These are phyloP conservation scores for Phyllosticta ampelicida DNA, from an alignment of 2,329 filamentous ascomycete species.

Conservation along the genomic window DNA sequence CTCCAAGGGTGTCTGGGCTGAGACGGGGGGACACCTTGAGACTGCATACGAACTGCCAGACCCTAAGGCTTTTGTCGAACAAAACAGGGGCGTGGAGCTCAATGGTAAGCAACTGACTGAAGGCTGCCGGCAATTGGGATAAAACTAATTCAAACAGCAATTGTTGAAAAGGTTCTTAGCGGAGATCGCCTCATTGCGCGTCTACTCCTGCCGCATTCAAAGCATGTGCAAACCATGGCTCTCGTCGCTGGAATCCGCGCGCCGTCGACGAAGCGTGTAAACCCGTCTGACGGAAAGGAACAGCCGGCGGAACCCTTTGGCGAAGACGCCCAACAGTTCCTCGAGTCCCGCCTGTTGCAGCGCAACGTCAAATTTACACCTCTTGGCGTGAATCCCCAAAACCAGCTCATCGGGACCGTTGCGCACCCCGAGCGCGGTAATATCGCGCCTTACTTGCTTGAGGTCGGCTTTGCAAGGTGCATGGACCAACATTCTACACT, in stretches of 20 bases:
- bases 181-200: constrained; percentile 84
- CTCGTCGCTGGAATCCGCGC: constrained; percentile 79
- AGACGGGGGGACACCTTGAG: constrained; percentile 55
- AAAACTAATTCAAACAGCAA: constrained; percentile 26
- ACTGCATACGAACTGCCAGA: constrained; percentile 73
- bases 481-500: constrained; percentile 93
- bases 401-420: constrained; percentile 78
- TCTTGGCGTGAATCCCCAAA: constrained; percentile 79
- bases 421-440: constrained; percentile 76
- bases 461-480: constrained; percentile 82
- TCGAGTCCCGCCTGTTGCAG: constrained; percentile 77
- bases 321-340: constrained; percentile 78
- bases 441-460: constrained; percentile 82
- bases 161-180: constrained; percentile 83
- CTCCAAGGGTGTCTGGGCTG: constrained; percentile 70
- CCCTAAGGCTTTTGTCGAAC: constrained; percentile 61
- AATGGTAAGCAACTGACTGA: constrained; percentile 42
- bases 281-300: constrained; percentile 65
- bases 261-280: constrained; percentile 77
- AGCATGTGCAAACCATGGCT: constrained; percentile 82
- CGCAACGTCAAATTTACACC: constrained; percentile 73
- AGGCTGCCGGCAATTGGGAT: neutral
- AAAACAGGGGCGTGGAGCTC: constrained; percentile 76
- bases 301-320: constrained; percentile 83
- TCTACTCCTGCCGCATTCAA: constrained; percentile 65